phyloP scores from a whole-genome alignment of 2,329 filamentous ascomycete genomes.

The Ophiocordyceps polyrhachis-furcata region DNA sequence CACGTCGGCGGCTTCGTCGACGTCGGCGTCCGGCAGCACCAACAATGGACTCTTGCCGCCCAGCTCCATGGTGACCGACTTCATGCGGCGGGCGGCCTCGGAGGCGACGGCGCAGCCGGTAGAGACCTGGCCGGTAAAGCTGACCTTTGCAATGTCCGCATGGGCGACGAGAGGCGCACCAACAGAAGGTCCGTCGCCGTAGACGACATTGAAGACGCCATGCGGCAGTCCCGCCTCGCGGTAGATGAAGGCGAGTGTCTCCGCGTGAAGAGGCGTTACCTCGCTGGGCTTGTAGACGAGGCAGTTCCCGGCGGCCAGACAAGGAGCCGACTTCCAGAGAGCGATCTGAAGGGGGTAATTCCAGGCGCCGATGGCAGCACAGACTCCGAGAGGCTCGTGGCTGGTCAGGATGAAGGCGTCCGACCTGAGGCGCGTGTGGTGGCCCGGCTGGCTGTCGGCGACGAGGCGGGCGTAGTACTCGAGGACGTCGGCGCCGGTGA shows the following conservation, averaged over 20 bases:
- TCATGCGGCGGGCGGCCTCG: constrained; percentile 60
- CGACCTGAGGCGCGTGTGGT: constrained; percentile 53
- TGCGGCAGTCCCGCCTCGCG: constrained; percentile 60
- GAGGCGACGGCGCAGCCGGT: constrained; percentile 70
- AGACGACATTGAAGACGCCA: constrained; percentile 75
- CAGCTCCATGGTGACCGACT: constrained; percentile 83
- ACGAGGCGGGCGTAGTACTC: constrained; percentile 75
- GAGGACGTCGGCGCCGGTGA: constrained; percentile 67
- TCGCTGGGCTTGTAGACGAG: constrained; percentile 88
- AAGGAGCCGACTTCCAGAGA: constrained; percentile 75
- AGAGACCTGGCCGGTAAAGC: constrained; percentile 73
- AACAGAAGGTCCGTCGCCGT: constrained; percentile 54
- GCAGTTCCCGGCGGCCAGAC: constrained; percentile 69
- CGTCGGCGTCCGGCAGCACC: constrained; percentile 59
- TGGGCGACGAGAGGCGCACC: constrained; percentile 60
- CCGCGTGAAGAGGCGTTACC: constrained; percentile 67
- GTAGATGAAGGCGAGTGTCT: constrained; percentile 58
- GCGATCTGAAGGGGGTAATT: constrained; percentile 87
- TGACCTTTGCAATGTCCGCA: constrained; percentile 61
- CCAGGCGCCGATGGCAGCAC: constrained; percentile 77
- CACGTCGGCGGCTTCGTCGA: constrained; percentile 67
- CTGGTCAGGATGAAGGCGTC: constrained; percentile 70
- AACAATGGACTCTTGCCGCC: constrained; percentile 73
- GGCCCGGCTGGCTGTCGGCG: constrained; percentile 63
- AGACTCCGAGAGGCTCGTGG: constrained; percentile 68